These are phyloP conservation scores for Boletus nobilissimus DNA, from an alignment of 1,284 basidiomycete genomes.

Conservation along the genomic window DNA sequence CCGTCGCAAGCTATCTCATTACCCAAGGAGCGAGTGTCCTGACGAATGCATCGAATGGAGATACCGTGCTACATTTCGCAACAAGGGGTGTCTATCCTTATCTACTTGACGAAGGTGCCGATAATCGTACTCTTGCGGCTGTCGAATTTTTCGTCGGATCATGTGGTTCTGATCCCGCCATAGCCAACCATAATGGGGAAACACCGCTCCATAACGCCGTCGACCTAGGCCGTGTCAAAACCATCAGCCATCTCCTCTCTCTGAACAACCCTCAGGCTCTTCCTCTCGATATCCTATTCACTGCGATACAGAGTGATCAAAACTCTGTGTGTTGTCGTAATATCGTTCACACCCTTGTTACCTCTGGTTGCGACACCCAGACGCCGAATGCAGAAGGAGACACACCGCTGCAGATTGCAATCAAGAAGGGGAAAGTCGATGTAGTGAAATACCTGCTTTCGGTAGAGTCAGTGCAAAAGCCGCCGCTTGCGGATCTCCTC, in stretches of 20 bases:
- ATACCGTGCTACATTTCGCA: no score
- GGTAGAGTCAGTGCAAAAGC: not conserved
- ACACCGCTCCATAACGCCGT: not conserved
- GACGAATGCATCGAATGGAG: no score
- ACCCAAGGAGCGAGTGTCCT: not conserved
- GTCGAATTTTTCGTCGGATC: no score
- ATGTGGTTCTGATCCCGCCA: not conserved
- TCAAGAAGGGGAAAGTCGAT: not conserved
- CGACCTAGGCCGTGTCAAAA: not conserved
- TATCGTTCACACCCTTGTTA: not conserved
- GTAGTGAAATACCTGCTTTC: not conserved
- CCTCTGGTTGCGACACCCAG: no score
- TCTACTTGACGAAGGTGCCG: no score
- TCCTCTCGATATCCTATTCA: no score
- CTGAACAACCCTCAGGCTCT: no score
- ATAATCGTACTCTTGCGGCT: no score
- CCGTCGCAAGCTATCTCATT: not conserved
- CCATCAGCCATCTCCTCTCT: not conserved
- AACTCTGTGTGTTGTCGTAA: not conserved
- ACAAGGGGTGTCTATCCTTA: no score
- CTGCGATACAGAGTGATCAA: not conserved
- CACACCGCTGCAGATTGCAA: not conserved
- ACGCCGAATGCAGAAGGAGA: not conserved
- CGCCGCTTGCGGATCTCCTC: not conserved
- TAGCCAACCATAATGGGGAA: not conserved